A percentile compares a stretch with the other conserved stretches of the same genome.
Conservation (phyloP, 176 grass and related monocot species). For the Panicum miliaceum region DNA sequence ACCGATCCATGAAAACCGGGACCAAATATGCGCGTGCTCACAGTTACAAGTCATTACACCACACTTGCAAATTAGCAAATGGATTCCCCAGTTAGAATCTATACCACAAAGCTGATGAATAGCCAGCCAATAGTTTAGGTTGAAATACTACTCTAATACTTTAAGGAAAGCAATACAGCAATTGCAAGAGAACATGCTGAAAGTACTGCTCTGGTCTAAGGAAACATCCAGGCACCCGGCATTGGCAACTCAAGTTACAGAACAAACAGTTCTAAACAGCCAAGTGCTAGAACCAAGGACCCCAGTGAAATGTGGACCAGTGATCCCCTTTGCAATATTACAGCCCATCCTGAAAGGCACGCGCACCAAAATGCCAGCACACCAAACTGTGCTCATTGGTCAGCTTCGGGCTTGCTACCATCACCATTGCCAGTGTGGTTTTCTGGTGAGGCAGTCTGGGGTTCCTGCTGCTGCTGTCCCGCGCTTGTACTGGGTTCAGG, state of each 20-base stretch:
- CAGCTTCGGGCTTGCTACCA: slow-evolving; percentile 30
- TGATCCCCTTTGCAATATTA: slow-evolving; percentile 35
- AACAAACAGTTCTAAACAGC: slow-evolving; percentile 22
- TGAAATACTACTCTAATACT: slow-evolving; percentile 3
- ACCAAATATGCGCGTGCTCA: background rate
- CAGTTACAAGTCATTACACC: slow-evolving; percentile 9
- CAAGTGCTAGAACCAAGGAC: slow-evolving; percentile 34
- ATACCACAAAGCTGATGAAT: background rate
- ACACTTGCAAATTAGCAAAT: slow-evolving; percentile 21
- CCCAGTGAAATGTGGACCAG: slow-evolving; percentile 14
- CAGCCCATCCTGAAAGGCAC: slow-evolving; percentile 15
- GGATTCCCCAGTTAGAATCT: slow-evolving; percentile 27
- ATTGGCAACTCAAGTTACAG: slow-evolving; percentile 25
- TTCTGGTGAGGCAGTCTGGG: slow-evolving; percentile 53
- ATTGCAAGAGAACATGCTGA: slow-evolving; percentile 23
- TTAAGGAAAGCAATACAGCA: slow-evolving; percentile 15
- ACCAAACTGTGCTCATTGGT: slow-evolving; percentile 31
- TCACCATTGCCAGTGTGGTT: slow-evolving; percentile 44
- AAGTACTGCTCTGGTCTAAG: slow-evolving; percentile 22
- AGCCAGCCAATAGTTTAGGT: background rate
- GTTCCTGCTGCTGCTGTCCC: slow-evolving; percentile 56
- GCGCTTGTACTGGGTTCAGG: slow-evolving; percentile 73
- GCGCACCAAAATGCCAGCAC: slow-evolving; percentile 40
- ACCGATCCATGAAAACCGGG: background rate
- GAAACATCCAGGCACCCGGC: slow-evolving; percentile 21